phyloP scores from a whole-genome alignment of 202 grass and related monocot genomes.

The Saccharum hybrid region DNA sequence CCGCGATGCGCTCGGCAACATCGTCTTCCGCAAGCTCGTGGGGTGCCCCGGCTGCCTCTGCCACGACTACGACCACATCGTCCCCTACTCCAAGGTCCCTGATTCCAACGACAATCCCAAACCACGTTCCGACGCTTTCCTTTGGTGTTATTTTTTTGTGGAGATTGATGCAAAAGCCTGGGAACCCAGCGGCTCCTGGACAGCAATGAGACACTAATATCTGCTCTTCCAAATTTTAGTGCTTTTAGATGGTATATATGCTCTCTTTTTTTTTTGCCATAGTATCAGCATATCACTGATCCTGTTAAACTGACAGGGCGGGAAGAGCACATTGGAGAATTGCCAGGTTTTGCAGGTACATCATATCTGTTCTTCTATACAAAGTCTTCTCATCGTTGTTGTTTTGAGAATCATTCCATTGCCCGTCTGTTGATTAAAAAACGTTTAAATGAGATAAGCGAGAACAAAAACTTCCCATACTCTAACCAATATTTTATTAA shows the following conservation, averaged over 20 bases:
- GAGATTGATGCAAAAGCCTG: not conserved
- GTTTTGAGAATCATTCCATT: not conserved
- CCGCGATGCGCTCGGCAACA: slow-evolving; percentile 88
- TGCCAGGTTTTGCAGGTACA: slow-evolving; percentile 95
- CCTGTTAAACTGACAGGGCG: slow-evolving; percentile 62
- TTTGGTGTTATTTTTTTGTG: not conserved
- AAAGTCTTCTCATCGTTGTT: not conserved
- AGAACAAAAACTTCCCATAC: not conserved
- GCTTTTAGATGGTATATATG: not conserved
- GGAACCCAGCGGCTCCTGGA: slow-evolving; percentile 21
- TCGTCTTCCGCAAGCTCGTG: slow-evolving; percentile 94
- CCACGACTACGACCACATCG: slow-evolving; percentile 93
- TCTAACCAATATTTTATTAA: slow-evolving; percentile 25
- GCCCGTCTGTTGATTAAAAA: not conserved
- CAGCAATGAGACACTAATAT: not conserved
- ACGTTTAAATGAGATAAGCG: not conserved
- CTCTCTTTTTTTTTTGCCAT: not conserved
- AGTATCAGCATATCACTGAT: slow-evolving; percentile 26
- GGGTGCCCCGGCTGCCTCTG: slow-evolving; percentile 94
- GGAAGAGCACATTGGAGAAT: slow-evolving; percentile 95
- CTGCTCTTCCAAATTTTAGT: slow-evolving; percentile 2
- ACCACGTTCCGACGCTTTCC: not conserved
- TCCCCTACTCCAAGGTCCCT: slow-evolving; percentile 88
- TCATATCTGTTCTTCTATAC: not conserved
- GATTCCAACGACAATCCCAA: not conserved